Percentiles rank a stretch among this genome's conserved stretches.
Evolutionary conservation across 176 grass and related monocot genomes (phyloP).

Genomic region (Dactylis glomerata): DNA sequence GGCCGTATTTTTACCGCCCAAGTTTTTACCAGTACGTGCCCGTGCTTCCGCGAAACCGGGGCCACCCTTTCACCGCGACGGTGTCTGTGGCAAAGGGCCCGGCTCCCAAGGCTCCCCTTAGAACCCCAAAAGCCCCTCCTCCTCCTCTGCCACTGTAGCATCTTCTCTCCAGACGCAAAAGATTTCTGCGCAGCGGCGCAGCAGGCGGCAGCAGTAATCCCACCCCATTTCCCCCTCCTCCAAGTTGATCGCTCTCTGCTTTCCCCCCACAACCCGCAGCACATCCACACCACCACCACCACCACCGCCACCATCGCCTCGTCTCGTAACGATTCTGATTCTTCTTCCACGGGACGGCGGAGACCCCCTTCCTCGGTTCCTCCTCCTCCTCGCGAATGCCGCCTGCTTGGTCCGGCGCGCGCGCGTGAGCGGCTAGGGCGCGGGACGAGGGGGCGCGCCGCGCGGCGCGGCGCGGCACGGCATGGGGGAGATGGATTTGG

Average conservation of each 20-base stretch:
- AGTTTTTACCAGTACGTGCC: neutral
- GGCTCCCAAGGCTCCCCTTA: neutral
- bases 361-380: neutral
- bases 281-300: neutral
- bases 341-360: too few species aligned
- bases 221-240: neutral
- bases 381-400: slow-evolving; percentile 6
- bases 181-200: neutral
- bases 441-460: neutral
- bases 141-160: neutral
- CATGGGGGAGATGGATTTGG: slow-evolving; percentile 28
- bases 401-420: neutral
- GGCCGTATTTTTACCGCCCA: neutral
- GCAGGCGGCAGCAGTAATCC: neutral
- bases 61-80: neutral
- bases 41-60: neutral
- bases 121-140: neutral
- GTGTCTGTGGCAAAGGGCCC: neutral
- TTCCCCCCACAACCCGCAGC: too few species aligned
- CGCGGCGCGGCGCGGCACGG: neutral
- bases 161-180: slow-evolving; percentile 1
- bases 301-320: neutral
- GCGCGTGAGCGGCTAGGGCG: neutral
- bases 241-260: neutral
- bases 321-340: neutral